These are phyloP conservation scores for Onygena corvina DNA, from an alignment of 2,329 filamentous ascomycete species.

Conservation along the genomic window DNA sequence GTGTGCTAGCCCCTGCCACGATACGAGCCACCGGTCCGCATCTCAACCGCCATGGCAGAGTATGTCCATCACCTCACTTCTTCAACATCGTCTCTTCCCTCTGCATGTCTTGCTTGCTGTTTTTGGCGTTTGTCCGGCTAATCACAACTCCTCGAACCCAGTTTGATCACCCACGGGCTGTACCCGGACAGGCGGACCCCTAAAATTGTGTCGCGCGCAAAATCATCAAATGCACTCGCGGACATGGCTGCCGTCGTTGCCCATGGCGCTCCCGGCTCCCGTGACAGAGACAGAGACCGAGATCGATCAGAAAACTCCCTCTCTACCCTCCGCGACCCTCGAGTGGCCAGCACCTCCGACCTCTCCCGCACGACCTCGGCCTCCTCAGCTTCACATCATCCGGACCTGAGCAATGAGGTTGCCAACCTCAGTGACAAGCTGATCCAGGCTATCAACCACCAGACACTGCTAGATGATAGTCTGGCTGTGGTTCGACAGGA, in stretches of 20 bases:
- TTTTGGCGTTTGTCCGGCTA: constrained; percentile 19
- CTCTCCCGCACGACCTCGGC: constrained; percentile 25
- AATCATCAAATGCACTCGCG: constrained; percentile 33
- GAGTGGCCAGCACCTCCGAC: constrained; percentile 27
- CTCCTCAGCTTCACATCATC: constrained; percentile 36
- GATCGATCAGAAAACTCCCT: constrained; percentile 25
- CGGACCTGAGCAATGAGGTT: constrained; percentile 61
- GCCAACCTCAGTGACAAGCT: constrained; percentile 87
- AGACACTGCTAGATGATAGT: constrained; percentile 81
- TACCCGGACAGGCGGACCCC: constrained; percentile 18
- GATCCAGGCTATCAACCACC: constrained; percentile 93
- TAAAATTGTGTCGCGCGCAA: constrained; percentile 33
- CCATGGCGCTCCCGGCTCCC: neutral
- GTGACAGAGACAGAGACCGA: neutral
- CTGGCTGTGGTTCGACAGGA: constrained; percentile 73
- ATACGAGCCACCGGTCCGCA: constrained; percentile 8
- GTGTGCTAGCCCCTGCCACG: neutral
- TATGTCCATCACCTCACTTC: constrained; percentile 9
- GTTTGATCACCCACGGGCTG: constrained; percentile 12
- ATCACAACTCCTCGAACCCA: constrained; percentile 8
- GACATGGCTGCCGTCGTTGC: constrained; percentile 24
- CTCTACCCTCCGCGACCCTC: constrained; percentile 37
- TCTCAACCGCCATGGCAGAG: constrained; percentile 13
- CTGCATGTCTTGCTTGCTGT: neutral
- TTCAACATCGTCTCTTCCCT: constrained; percentile 6